These are phyloP conservation scores for Podila verticillata DNA, from an alignment of 192 early-diverging fungal species.

Conservation along the genomic window DNA sequence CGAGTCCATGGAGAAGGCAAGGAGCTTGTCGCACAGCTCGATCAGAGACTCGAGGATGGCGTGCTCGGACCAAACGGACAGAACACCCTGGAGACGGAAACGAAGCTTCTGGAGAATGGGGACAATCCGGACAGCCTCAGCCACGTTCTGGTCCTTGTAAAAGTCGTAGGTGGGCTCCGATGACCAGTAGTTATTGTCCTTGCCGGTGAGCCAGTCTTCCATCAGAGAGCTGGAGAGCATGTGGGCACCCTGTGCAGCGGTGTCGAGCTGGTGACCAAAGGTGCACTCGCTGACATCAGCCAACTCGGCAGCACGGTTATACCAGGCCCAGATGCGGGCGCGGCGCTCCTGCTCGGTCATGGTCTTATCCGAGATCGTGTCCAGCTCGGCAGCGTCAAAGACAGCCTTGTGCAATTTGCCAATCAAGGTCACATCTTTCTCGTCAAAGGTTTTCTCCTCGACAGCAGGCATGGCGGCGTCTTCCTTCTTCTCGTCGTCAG, in stretches of 20 bases:
- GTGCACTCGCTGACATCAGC: conserved; percentile 53
- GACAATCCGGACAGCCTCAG: conserved; percentile 72
- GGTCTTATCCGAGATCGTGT: conserved; percentile 22
- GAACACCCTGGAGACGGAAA: conserved; percentile 64
- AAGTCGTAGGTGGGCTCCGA: conserved; percentile 83
- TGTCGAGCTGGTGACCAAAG: conserved; percentile 58
- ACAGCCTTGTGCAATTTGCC: conserved; percentile 60
- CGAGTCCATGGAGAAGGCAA: conserved; percentile 77
- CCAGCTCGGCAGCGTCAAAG: conserved; percentile 37
- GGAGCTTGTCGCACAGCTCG: conserved; percentile 64
- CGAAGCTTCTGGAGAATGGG: conserved; percentile 72
- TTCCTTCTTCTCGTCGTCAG: conserved; percentile 39
- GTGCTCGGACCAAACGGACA: conserved; percentile 92
- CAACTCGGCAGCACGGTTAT: conserved; percentile 57
- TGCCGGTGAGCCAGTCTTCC: conserved; percentile 54
- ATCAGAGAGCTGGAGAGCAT: conserved; percentile 64
- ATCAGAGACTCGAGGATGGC: conserved; percentile 83
- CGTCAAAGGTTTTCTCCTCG: conserved; percentile 54
- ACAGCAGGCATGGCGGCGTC: conserved; percentile 32
- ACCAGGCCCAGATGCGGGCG: conserved; percentile 51
- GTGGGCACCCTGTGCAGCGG: conserved; percentile 58
- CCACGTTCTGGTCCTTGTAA: conserved; percentile 84
- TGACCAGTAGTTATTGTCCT: conserved; percentile 47
- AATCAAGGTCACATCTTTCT: conserved; percentile 58
- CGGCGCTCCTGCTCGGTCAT: conserved; percentile 40